Percentiles rank a stretch among this genome's conserved stretches.
These are phyloP conservation scores for Leccinum rimulosum DNA, from an alignment of 768 basidiomycete species.

Conservation along the genomic window DNA sequence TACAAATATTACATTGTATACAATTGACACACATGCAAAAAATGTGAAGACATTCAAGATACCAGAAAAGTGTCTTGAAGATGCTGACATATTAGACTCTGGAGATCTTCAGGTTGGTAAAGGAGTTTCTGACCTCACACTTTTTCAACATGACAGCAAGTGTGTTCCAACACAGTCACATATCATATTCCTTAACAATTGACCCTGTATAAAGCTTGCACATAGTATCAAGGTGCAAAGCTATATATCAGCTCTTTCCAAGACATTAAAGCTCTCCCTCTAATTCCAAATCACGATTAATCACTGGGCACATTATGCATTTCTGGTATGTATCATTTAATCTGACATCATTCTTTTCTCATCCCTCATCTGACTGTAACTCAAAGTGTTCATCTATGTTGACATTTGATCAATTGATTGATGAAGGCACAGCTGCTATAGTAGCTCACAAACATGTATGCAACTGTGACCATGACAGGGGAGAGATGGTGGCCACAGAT, in stretches of 20 bases:
- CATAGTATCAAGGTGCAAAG: neutral
- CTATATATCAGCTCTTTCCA: neutral
- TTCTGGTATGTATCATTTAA: neutral
- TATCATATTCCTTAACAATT: neutral
- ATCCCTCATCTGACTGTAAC: neutral
- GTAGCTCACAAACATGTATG: neutral
- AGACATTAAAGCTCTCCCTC: neutral
- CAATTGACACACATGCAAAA: neutral
- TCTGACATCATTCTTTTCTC: neutral
- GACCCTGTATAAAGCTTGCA: neutral
- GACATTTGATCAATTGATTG: neutral
- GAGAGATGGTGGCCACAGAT: neutral
- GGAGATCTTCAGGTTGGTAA: neutral
- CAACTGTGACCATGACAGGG: neutral
- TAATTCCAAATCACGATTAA: neutral
- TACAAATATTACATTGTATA: neutral
- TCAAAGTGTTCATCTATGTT: neutral
- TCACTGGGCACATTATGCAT: neutral
- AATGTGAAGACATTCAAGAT: neutral
- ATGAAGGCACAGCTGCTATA: neutral
- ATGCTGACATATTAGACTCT: neutral
- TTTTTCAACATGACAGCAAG: neutral
- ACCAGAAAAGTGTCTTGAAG: neutral
- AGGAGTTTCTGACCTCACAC: neutral
- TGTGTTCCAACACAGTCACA: neutral